Evolutionary conservation across 2,329 filamentous ascomycete species (phyloP).

Genomic region (Curvularia spicifera): DNA sequence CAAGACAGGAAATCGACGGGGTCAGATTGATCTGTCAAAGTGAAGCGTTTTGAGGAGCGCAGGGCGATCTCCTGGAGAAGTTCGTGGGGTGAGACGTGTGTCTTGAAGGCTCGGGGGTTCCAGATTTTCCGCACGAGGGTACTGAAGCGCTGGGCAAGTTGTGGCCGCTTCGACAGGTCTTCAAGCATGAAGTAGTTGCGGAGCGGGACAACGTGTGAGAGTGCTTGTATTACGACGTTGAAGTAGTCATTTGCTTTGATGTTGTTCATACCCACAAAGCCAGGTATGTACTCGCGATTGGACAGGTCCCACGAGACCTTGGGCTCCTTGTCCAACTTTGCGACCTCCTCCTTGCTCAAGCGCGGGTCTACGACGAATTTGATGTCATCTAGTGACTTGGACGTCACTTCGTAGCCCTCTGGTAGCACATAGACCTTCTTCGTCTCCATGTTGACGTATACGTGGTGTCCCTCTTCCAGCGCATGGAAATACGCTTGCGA

Average conservation of each 20-base stretch:
- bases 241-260: conserved; percentile 99
- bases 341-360: conserved; percentile 80
- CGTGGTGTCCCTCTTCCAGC: conserved; percentile 92
- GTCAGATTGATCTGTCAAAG: conserved; percentile 87
- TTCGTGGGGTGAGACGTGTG: conserved; percentile 96
- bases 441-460: conserved; percentile 96
- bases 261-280: conserved; percentile 99
- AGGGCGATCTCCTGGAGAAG: conserved; percentile 93
- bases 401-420: conserved; percentile 95
- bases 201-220: conserved; percentile 87
- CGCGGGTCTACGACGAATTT: conserved; percentile 95
- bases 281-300: conserved; percentile 86
- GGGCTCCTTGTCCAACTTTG: conserved; percentile 72
- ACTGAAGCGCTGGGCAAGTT: conserved; percentile 86
- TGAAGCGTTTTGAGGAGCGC: conserved; percentile 90
- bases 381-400: conserved; percentile 94
- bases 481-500: conserved; percentile 98
- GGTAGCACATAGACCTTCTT: conserved; percentile 91
- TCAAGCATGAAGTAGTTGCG: conserved; percentile 92
- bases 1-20: conserved; percentile 96
- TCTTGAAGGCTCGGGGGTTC: conserved; percentile 96
- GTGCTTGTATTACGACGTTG: conserved; percentile 90
- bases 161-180: conserved; percentile 73
- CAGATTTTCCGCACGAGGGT: conserved; percentile 95
- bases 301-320: conserved; percentile 75